Conservation (phyloP, 768 basidiomycete genomes). For the Sistotremastrum suecicum region DNA sequence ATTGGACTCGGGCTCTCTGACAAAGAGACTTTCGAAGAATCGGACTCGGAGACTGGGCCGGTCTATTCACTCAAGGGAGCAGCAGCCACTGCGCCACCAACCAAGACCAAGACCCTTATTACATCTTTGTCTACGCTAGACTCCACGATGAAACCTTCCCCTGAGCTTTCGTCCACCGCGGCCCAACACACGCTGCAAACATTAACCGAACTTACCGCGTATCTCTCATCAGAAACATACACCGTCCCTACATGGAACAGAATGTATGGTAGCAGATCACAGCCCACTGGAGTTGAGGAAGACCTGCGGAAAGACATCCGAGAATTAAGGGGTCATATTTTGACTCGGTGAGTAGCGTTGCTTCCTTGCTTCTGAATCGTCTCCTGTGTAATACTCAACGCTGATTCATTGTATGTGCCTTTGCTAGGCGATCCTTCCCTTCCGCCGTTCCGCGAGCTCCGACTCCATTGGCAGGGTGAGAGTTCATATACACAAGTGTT, state of each 20-base stretch:
- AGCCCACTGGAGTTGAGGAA: constrained; percentile 36
- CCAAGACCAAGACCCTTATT: constrained; percentile 11
- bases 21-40: no score
- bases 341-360: constrained; percentile 44
- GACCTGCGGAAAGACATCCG: constrained; percentile 62
- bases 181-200: constrained; percentile 51
- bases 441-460: no score
- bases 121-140: constrained; percentile 10
- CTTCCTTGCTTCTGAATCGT: not conserved
- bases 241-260: constrained; percentile 17
- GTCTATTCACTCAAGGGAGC: constrained; percentile 28
- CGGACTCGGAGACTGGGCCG: not conserved
- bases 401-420: no score
- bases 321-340: constrained; percentile 62
- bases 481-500: no score
- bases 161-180: constrained; percentile 15
- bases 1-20: no score
- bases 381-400: not conserved
- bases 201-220: constrained; percentile 63
- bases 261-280: constrained; percentile 17
- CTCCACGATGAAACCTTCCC: constrained; percentile 3
- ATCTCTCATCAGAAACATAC: constrained; percentile 64
- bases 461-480: no score
- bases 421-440: no score
- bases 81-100: constrained; percentile 12